Base-by-base conservation (phyloP, 805 yeast species). In the Ogataea naganishii region DNA sequence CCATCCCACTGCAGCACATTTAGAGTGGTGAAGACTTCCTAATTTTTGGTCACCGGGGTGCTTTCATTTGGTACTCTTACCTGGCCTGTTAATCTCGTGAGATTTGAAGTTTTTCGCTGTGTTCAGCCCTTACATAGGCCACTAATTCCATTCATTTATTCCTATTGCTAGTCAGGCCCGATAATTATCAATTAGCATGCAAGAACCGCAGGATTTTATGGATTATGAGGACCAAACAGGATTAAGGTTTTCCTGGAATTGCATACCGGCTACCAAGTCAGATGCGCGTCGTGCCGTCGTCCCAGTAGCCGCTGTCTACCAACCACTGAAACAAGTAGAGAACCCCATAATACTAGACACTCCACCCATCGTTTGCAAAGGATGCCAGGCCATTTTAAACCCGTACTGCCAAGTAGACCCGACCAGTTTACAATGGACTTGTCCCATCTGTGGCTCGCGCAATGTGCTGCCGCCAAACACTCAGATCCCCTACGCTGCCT, bases 161-260 rank as follows among this genome's bases (percentile, higher is more conserved):
- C n/a, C n/a, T n/a, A n/a, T n/a, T n/a, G n/a, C n/a, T n/a, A n/a
- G n/a, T n/a, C n/a, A n/a, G n/a, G n/a, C n/a, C n/a, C n/a, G n/a
- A n/a, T n/a, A n/a, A n/a, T n/a, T n/a, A n/a, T n/a, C n/a, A n/a
- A n/a, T n/a, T n/a, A n/a, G n/a, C n/a, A n/a, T n/a, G n/a, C n/a
- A n/a, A n/a, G n/a, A n/a, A n/a, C n/a, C n/a, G n/a, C n/a, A n/a
- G n/a, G n/a, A n/a, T n/a, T n/a, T n/a, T n/a, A n/a, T n/a, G n/a
- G 60, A 60, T 12, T 56, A 66, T 41, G 94, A 82, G 49, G 92
- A 82, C 49, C 49, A 56, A 31, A 80, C 80, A 41, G 92, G 92
- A 27, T 70, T 80, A 23, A 69, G 92, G 44, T 66, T 77, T 49
- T 66, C 88, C 6, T 82, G 92, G 86, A 80, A 77, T 47, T 57